Evolutionary conservation across 306 rosid genomes (phyloP).

Genomic region (Arachis stenosperma): DNA sequence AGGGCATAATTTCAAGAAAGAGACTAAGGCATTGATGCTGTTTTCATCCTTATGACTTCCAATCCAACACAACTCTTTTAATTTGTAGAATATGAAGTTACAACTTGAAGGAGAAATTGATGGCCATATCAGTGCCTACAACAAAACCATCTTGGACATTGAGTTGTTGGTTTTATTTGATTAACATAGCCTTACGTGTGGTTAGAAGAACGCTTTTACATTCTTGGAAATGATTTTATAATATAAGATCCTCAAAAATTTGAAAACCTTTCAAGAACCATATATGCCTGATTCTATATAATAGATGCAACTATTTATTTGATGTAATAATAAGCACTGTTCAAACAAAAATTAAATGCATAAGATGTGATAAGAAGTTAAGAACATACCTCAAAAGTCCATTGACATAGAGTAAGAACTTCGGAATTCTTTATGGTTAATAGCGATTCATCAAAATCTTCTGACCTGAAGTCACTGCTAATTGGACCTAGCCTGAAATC

Average conservation of each 20-base stretch:
- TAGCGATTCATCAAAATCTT: constrained; percentile 63
- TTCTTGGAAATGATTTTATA: no score
- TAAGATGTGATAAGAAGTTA: background rate
- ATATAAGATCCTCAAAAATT: no score
- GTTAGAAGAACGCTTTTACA: no score
- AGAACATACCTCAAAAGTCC: constrained; percentile 75
- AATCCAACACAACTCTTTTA: constrained; percentile 77
- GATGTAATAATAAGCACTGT: no score
- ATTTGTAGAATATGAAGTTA: constrained; percentile 66
- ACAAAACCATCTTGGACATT: constrained; percentile 8
- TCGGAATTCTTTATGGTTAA: constrained; percentile 72
- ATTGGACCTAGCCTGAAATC: constrained; percentile 69
- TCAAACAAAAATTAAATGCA: background rate
- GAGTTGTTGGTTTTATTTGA: background rate
- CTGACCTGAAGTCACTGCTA: constrained; percentile 38
- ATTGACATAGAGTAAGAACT: constrained; percentile 63
- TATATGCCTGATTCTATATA: no score
- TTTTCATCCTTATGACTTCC: constrained; percentile 45
- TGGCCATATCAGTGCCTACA: constrained; percentile 73
- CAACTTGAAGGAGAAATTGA: constrained; percentile 53
- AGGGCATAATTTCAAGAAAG: constrained; percentile 69
- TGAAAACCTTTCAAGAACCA: no score
- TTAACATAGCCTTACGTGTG: no score
- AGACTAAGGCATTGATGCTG: constrained; percentile 50
- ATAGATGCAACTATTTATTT: no score